Base-by-base conservation (phyloP, 2,329 filamentous ascomycete genomes). In the Trichothecium sympodiale region DNA sequence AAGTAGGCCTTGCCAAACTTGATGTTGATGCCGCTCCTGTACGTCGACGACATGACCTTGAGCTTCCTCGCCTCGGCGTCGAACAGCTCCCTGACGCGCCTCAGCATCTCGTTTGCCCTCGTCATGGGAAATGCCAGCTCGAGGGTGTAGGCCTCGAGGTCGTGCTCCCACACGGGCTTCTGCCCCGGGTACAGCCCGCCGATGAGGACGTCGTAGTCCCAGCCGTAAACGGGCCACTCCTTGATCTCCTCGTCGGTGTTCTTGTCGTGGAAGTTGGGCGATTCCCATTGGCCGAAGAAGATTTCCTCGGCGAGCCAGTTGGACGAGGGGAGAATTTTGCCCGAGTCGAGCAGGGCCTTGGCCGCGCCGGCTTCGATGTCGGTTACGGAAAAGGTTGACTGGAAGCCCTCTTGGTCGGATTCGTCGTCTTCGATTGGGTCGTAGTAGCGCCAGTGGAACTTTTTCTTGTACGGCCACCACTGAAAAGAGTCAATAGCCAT, bases 361-460 rank as follows among this genome's bases (percentile, higher is more conserved):
- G 64, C 64, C 4, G 60, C 47, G 29, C 42, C 41, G 3, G 58
- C 67, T 42, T 69, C 65, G 38, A 62, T 27, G 9, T 59, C 50
- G 0, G 65, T 62, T 17, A 69, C 50, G 26, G 65, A 69, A 43
- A 71, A 71, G 15, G 66, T 71, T 41, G 62, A 67, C 41, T 70
- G 66, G 48, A 69, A 69, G 8, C 64, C 67, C 40, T 68, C 46
- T 41, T 70, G 66, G 26, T 50, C 42, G 34, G 56, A 62, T 9
- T 52, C 50, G 29, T 56, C 53, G n/a, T 48, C 41, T 1, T 58
- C 52, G 4, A 69, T 54, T n/a, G 57, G 47, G 44, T 69, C 64
- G 46, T 71, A 71, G 50, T 67, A 69, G n/a, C 66, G 57, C 50
- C 62, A 64, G 49, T 69, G 65, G 48, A 71, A 70, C 46, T 68